Conservation (phyloP, 371 early-diverging fungal species). For the Capniomyces stellatus region DNA sequence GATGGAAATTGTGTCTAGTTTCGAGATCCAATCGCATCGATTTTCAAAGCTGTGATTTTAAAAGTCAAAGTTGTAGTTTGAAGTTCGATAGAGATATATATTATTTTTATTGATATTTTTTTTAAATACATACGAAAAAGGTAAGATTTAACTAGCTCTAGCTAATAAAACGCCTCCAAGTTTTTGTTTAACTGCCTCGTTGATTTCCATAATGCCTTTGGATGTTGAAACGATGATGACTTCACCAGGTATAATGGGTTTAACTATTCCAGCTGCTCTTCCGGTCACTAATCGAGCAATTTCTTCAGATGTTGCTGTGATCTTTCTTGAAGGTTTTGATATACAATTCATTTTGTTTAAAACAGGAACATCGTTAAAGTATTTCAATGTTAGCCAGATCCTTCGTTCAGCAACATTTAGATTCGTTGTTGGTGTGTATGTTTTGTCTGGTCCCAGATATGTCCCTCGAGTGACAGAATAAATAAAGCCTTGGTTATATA, state of each 20-base stretch:
- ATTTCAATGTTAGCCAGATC: slow-evolving; percentile 87
- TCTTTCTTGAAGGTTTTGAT: slow-evolving; percentile 63
- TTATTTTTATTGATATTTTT: slow-evolving; percentile 31
- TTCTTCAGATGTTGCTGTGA: slow-evolving; percentile 62
- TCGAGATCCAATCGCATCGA: no score
- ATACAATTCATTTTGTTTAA: slow-evolving; percentile 49
- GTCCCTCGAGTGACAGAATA: slow-evolving; percentile 62
- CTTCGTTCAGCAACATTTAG: slow-evolving; percentile 72
- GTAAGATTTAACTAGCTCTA: slow-evolving; percentile 28
- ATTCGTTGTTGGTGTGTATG: slow-evolving; percentile 54
- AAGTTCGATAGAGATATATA: slow-evolving; percentile 54
- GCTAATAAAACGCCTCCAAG: slow-evolving; percentile 82
- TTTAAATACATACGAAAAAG: not conserved
- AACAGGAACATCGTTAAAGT: slow-evolving; percentile 68
- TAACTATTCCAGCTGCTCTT: slow-evolving; percentile 47
- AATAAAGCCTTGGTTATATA: slow-evolving; percentile 85
- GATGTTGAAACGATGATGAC: slow-evolving; percentile 74
- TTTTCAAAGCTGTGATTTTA: no score
- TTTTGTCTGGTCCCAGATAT: slow-evolving; percentile 42
- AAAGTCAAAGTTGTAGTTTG: no score
- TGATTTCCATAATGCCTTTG: slow-evolving; percentile 77
- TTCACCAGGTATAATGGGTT: slow-evolving; percentile 76
- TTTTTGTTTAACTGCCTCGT: slow-evolving; percentile 68
- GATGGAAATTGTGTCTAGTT: no score
- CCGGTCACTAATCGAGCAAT: slow-evolving; percentile 52